Evolutionary conservation across 164 flowering plant species (phyloP).

Genomic region (Umbellularia californica): DNA sequence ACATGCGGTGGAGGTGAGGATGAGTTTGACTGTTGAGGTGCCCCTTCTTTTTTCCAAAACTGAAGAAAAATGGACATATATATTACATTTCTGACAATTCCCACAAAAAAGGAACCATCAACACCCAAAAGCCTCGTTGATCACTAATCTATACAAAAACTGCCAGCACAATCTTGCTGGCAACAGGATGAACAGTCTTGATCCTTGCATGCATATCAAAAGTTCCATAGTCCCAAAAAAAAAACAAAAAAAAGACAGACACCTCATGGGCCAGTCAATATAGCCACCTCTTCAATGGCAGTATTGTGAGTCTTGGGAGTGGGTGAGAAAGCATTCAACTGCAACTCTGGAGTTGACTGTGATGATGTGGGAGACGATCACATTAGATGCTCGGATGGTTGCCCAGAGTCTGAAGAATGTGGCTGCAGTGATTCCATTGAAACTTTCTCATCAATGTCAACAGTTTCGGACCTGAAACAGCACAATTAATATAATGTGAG

Average conservation of each 20-base stretch:
- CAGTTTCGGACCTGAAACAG: slow-evolving; percentile 7
- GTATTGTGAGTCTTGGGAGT: too few relatives aligned
- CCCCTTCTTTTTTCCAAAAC: too few relatives aligned
- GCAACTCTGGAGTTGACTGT: too few relatives aligned
- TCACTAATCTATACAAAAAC: background rate
- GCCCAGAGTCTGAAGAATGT: background rate
- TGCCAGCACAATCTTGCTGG: background rate
- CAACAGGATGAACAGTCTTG: background rate
- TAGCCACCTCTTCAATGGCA: too few relatives aligned
- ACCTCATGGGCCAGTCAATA: background rate
- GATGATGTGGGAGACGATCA: too few relatives aligned
- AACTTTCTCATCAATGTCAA: background rate
- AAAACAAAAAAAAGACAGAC: too few relatives aligned
- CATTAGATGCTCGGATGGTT: background rate
- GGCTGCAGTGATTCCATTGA: background rate
- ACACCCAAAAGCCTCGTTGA: background rate
- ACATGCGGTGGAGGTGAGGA: too few relatives aligned
- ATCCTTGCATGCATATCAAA: background rate
- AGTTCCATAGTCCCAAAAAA: background rate
- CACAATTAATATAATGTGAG: background rate
- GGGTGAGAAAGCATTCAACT: too few relatives aligned
- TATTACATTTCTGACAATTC: background rate
- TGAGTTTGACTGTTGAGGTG: too few relatives aligned
- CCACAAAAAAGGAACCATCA: background rate
- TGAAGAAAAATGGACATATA: too few relatives aligned